Percentiles rank a stretch among this genome's conserved stretches.
These are phyloP conservation scores for Deinandra increscens DNA, from an alignment of 129 eudicot genomes.

Conservation along the genomic window DNA sequence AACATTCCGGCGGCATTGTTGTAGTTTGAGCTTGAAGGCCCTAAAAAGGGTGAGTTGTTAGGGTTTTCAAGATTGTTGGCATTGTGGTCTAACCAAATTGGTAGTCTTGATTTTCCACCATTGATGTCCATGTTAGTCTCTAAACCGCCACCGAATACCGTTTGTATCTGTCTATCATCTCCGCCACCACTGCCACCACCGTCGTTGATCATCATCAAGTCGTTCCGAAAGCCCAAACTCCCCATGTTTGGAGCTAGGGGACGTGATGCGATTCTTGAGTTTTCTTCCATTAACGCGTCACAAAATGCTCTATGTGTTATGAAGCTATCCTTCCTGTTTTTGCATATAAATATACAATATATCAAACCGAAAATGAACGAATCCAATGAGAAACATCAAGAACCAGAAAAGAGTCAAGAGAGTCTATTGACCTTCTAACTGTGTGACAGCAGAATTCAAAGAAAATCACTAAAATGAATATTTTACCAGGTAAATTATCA, in stretches of 20 bases:
- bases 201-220: slow-evolving; percentile 37
- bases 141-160: slow-evolving; percentile 32
- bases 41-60: slow-evolving; percentile 31
- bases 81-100: slow-evolving; percentile 64
- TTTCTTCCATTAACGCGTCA: slow-evolving; percentile 83
- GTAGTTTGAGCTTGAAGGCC: slow-evolving; percentile 43
- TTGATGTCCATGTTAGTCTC: slow-evolving; percentile 36
- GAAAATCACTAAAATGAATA: no score
- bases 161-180: slow-evolving; percentile 26
- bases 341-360: slow-evolving; percentile 18
- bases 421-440: no score
- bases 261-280: slow-evolving; percentile 52
- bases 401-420: no score
- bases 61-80: slow-evolving; percentile 34
- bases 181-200: slow-evolving; percentile 35
- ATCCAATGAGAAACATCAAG: no score
- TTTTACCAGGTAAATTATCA: no score
- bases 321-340: slow-evolving; percentile 83
- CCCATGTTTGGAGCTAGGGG: slow-evolving; percentile 35
- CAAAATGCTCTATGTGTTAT: slow-evolving; percentile 93
- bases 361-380: not conserved
- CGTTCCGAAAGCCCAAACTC: slow-evolving; percentile 50
- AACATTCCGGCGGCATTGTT: slow-evolving; percentile 35
- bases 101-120: slow-evolving; percentile 51
- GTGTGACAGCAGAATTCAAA: no score